A percentile compares a stretch with the other conserved stretches of the same genome.
Conservation (phyloP, 345 rosid genomes). For the Salix exigua region DNA sequence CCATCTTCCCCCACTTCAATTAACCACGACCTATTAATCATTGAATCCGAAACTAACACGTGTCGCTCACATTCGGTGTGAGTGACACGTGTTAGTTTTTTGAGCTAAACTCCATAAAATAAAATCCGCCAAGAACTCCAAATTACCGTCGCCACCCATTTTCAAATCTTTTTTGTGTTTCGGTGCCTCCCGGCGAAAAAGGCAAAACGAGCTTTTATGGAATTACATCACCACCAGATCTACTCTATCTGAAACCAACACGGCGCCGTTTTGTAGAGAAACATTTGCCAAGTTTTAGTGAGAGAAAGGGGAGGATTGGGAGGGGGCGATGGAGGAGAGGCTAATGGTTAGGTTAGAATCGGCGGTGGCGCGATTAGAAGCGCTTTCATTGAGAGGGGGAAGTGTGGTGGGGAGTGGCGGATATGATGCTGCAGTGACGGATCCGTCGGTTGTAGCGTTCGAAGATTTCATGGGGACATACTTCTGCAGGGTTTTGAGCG, state of each 20-base stretch:
- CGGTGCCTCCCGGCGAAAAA: not conserved
- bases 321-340: constrained; percentile 59
- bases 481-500: constrained; percentile 48
- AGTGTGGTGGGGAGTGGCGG: constrained; percentile 8
- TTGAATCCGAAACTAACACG: constrained; percentile 23
- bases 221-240: constrained; percentile 18
- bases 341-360: constrained; percentile 71
- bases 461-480: constrained; percentile 58
- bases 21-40: not conserved
- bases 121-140: constrained; percentile 6
- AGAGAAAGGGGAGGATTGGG: not conserved
- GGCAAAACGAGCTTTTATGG: not conserved
- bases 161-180: not conserved
- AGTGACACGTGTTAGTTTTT: too few species aligned
- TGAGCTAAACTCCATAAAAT: constrained; percentile 8
- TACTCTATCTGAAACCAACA: not conserved
- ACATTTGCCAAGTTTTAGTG: too few species aligned
- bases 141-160: constrained; percentile 3
- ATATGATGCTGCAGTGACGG: constrained; percentile 32
- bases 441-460: constrained; percentile 77
- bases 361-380: constrained; percentile 74
- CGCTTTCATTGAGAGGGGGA: constrained; percentile 37
- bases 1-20: not conserved
- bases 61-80: constrained; percentile 21
- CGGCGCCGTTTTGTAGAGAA: not conserved